Evolutionary conservation across 2,329 filamentous ascomycete genomes (phyloP).

Genomic region (Sclerotinia nivalis): DNA sequence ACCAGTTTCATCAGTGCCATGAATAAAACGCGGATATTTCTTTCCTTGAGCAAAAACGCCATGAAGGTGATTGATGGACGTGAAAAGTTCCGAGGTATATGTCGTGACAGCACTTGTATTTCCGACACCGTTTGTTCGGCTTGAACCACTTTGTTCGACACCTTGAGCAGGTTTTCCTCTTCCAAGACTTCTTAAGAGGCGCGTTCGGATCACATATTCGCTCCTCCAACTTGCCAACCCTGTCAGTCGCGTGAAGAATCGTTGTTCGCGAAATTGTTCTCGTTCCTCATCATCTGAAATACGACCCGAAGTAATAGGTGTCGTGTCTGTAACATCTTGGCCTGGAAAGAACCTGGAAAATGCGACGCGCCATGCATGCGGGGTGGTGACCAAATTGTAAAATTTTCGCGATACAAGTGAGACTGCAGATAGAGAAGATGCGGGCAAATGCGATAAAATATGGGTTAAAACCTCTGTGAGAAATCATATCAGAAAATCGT

Average conservation of each 20-base stretch:
- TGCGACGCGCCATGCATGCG: slow-evolving; percentile 90
- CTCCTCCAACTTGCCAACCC: slow-evolving; percentile 89
- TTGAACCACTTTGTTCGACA: slow-evolving; percentile 53
- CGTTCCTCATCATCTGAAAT: slow-evolving; percentile 48
- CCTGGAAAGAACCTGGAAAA: slow-evolving; percentile 90
- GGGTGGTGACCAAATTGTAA: slow-evolving; percentile 81
- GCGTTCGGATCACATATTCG: slow-evolving; percentile 88
- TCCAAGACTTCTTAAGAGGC: slow-evolving; percentile 76
- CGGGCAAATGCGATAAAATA: slow-evolving; percentile 84
- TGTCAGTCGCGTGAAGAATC: slow-evolving; percentile 80
- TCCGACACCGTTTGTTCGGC: slow-evolving; percentile 49
- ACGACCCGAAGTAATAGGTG: not conserved
- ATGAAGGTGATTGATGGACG: slow-evolving; percentile 76
- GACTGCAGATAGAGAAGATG: slow-evolving; percentile 77
- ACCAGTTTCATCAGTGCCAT: slow-evolving; percentile 78
- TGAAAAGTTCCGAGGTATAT: slow-evolving; percentile 81
- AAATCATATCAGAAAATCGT: slow-evolving; percentile 32
- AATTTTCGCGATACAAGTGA: slow-evolving; percentile 87
- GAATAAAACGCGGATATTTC: slow-evolving; percentile 75
- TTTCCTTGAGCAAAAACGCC: slow-evolving; percentile 74
- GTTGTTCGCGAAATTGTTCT: slow-evolving; percentile 66
- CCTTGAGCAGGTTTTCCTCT: slow-evolving; percentile 75
- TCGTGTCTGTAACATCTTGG: slow-evolving; percentile 54
- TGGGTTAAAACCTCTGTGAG: slow-evolving; percentile 83
- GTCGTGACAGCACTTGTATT: slow-evolving; percentile 74